Conservation (phyloP, 1,139 yeast species). For the Sugiyamaella sp. region DNA sequence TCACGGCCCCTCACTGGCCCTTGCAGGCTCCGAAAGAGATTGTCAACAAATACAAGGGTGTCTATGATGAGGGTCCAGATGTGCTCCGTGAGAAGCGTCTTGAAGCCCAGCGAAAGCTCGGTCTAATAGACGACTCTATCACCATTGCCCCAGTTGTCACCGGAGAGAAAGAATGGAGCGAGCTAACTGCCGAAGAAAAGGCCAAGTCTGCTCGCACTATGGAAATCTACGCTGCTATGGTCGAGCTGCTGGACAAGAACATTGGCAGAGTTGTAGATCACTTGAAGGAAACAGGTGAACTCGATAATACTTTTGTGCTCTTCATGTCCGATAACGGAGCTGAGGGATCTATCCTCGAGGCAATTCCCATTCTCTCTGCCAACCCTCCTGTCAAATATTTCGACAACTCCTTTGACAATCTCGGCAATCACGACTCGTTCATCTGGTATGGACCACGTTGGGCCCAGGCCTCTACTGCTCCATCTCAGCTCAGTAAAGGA, state of each 20-base stretch:
- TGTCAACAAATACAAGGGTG: slow-evolving; percentile 53
- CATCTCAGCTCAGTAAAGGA: slow-evolving; percentile 54
- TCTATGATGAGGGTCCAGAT: slow-evolving; percentile 54
- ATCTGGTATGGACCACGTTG: slow-evolving; percentile 60
- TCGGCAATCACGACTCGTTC: slow-evolving; percentile 54
- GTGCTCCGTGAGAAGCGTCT: slow-evolving; percentile 48
- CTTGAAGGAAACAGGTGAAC: slow-evolving; percentile 47
- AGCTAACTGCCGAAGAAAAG: slow-evolving; percentile 45
- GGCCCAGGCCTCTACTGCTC: slow-evolving; percentile 70
- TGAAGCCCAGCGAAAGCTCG: slow-evolving; percentile 47
- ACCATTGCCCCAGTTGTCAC: slow-evolving; percentile 53
- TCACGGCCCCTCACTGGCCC: slow-evolving; percentile 67
- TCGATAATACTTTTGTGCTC: slow-evolving; percentile 56
- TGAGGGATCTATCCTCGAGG: slow-evolving; percentile 60
- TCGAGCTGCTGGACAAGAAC: slow-evolving; percentile 53
- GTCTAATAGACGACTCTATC: slow-evolving; percentile 49
- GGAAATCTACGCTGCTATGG: slow-evolving; percentile 66
- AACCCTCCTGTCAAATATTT: slow-evolving; percentile 43
- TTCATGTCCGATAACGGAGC: slow-evolving; percentile 67
- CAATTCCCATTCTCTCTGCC: slow-evolving; percentile 49
- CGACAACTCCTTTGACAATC: slow-evolving; percentile 51
- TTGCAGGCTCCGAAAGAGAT: slow-evolving; percentile 55
- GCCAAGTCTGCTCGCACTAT: slow-evolving; percentile 49
- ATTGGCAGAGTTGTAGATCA: slow-evolving; percentile 52
- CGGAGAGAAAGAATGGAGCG: slow-evolving; percentile 49